phyloP scores from a whole-genome alignment of 768 basidiomycete genomes.

The Strobilomyces dryophilus region DNA sequence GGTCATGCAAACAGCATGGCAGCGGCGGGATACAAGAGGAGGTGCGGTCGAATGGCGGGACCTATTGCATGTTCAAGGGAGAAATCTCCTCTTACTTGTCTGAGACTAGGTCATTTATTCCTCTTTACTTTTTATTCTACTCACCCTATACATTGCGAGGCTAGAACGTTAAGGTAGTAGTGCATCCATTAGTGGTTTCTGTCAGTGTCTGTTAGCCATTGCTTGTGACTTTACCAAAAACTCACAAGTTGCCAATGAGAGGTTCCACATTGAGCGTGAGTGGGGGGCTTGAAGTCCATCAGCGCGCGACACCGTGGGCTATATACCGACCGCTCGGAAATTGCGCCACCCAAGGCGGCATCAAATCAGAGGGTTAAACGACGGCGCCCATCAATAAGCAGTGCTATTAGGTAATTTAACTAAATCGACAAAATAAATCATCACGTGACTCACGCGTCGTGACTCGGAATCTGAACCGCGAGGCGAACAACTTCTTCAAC shows the following conservation, averaged over 20 bases:
- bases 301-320: constrained; percentile 8
- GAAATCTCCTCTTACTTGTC: constrained; percentile 27
- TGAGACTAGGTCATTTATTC: constrained; percentile 13
- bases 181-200: constrained; percentile 12
- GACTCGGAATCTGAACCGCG: constrained; percentile 33
- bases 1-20: constrained; percentile 69
- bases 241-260: constrained; percentile 1
- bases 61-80: constrained; percentile 35
- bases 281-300: not conserved
- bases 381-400: constrained; percentile 14
- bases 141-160: constrained; percentile 13
- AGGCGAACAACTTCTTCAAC: not conserved
- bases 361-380: constrained; percentile 6
- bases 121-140: constrained; percentile 13
- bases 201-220: constrained; percentile 9
- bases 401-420: constrained; percentile 15
- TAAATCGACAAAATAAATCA: constrained; percentile 23
- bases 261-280: not conserved
- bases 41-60: constrained; percentile 59
- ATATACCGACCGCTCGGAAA: constrained; percentile 32
- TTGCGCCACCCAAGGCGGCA: constrained; percentile 25
- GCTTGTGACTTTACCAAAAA: constrained; percentile 1
- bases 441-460: constrained; percentile 33
- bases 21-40: constrained; percentile 54
- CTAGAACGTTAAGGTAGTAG: constrained; percentile 13